phyloP scores from a whole-genome alignment of 2,329 filamentous ascomycete genomes.

The Tothia fuscella region DNA sequence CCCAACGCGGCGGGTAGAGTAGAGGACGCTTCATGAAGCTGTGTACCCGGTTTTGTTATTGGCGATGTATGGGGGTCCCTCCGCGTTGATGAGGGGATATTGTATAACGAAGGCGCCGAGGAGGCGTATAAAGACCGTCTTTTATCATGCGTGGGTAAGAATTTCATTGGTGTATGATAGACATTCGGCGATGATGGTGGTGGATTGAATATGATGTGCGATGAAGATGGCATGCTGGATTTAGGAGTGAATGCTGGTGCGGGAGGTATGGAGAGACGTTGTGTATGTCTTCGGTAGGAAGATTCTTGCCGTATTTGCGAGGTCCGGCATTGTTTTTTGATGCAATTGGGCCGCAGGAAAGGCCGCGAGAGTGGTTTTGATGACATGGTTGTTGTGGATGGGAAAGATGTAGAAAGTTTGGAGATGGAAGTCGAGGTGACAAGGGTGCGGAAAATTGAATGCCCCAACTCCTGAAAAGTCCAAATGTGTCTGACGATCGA shows the following conservation, averaged over 20 bases:
- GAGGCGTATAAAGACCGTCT: constrained; percentile 36
- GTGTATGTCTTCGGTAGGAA: constrained; percentile 33
- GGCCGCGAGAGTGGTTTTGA: no score
- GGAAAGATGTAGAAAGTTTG: no score
- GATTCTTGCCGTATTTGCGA: constrained; percentile 27
- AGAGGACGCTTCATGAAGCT: constrained; percentile 6
- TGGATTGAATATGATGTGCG: constrained; percentile 53
- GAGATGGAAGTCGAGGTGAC: no score
- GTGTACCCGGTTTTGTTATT: constrained; percentile 13
- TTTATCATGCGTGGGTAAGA: constrained; percentile 47
- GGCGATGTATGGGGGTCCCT: constrained; percentile 13
- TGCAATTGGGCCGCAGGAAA: no score
- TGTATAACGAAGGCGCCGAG: constrained; percentile 16
- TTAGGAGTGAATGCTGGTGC: constrained; percentile 28
- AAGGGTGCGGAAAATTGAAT: no score
- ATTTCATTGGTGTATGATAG: constrained; percentile 53
- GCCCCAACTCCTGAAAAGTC: no score
- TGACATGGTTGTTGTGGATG: no score
- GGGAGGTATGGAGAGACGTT: constrained; percentile 33
- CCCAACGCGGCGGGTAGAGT: constrained; percentile 1
- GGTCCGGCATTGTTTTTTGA: no score
- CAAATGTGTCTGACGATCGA: no score
- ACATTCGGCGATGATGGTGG: constrained; percentile 51
- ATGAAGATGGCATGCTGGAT: constrained; percentile 22
- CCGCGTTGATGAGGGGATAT: constrained; percentile 15